Base-by-base conservation (phyloP, 768 basidiomycete species). In the Russula olivacea region DNA sequence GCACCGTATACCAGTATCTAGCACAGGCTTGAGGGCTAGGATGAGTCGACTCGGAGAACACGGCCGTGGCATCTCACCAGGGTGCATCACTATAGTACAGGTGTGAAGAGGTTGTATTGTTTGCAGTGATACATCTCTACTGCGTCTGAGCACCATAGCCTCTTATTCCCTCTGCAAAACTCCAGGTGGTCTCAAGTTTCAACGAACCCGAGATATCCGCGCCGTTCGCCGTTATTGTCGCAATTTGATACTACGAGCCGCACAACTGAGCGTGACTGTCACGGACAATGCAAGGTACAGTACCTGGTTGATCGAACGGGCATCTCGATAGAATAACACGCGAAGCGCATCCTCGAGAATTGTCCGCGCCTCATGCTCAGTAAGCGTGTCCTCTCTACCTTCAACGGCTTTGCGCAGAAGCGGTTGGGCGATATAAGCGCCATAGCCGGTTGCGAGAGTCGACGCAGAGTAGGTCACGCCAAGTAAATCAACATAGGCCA, bases 401-500 rank as follows among this genome's bases (percentile, higher is more conserved):
- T 99, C 95, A 45, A 95, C 93, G 15, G 89, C 93, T 65, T 89
- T 88, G 38, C 97, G 86, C 21, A 99, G 81, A 6, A 99, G 76
- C 0, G 97, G 97, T 69, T 93, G 89, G 7, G 97, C 97, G 58
- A 99, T 89, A 74, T 94, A 87, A 7, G 87, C 81, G 15, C 96
- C 97, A 74, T 91, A 97, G 0, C 97, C 96, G 0, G 97, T 98
- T 3, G 95, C 97, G 23, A 99, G 82, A 6, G 94, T 94, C 15
- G 93, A 87, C 3, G 96, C 86, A 10, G 88, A 81, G 74, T 98
- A 98, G 0, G 97, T 99, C 30, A 93, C 96, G n/a, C 96, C 97
- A 23, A 96, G 80, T 7, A 98, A 80, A 74, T 99, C 96, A 51
- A 99, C 95, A 71, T 87, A 98, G 7, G 93, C 85, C 53, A 98